phyloP scores from a whole-genome alignment of 2,329 filamentous ascomycete species.

The Arthrobotrys megalospora region DNA sequence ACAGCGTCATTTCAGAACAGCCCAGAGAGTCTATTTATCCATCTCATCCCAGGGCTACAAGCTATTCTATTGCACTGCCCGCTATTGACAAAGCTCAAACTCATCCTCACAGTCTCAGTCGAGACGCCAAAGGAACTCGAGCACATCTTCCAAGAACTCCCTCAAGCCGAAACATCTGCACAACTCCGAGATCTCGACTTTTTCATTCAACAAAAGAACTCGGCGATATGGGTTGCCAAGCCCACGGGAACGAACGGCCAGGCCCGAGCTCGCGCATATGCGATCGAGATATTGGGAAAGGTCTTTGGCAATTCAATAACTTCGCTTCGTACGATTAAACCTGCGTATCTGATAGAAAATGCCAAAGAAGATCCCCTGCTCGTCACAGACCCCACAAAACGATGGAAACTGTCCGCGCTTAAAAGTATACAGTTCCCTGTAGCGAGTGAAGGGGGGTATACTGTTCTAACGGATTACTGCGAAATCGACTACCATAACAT shows the following conservation, averaged over 20 bases:
- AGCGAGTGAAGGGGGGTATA: neutral
- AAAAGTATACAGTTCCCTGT: slow-evolving; percentile 4
- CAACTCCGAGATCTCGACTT: slow-evolving; percentile 12
- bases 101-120: neutral
- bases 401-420: neutral
- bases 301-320: neutral
- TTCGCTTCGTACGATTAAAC: neutral
- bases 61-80: slow-evolving; percentile 10
- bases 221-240: too few relatives aligned
- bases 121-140: slow-evolving; percentile 1
- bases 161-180: neutral
- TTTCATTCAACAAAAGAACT: neutral
- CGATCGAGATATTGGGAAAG: neutral
- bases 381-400: neutral
- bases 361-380: neutral
- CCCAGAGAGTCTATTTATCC: slow-evolving; percentile 18
- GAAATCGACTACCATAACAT: neutral
- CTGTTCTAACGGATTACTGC: neutral
- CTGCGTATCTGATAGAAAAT: neutral
- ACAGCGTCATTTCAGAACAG: slow-evolving; percentile 24
- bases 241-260: neutral
- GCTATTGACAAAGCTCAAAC: neutral
- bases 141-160: neutral
- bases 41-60: slow-evolving; percentile 28
- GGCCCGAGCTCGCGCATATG: neutral